phyloP scores from a whole-genome alignment of 768 basidiomycete species.

The Hypholoma fasciculare region DNA sequence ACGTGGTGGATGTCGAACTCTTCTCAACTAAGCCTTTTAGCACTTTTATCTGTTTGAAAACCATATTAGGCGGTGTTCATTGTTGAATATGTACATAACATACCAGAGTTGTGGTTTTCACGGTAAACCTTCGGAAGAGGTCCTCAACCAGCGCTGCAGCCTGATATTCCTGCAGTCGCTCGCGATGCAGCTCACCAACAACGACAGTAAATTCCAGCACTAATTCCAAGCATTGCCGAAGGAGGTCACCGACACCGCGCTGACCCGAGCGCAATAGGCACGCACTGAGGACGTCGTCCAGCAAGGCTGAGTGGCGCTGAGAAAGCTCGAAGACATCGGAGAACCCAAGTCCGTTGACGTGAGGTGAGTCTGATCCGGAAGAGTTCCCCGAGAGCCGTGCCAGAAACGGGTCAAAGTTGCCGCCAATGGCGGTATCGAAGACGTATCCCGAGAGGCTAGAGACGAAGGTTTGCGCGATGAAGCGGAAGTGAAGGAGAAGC shows the following conservation, averaged over 20 bases:
- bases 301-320: constrained; percentile 60
- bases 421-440: constrained; percentile 79
- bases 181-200: constrained; percentile 57
- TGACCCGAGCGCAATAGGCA: constrained; percentile 75
- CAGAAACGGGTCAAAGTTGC: constrained; percentile 74
- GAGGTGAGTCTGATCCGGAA: neutral
- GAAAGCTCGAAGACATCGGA: constrained; percentile 77
- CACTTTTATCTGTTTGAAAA: constrained; percentile 45
- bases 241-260: constrained; percentile 59
- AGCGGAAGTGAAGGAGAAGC: constrained; percentile 68
- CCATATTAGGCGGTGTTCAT: constrained; percentile 5
- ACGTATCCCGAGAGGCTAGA: constrained; percentile 68
- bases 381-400: constrained; percentile 26
- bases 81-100: constrained; percentile 22
- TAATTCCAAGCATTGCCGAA: constrained; percentile 62
- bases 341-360: constrained; percentile 30
- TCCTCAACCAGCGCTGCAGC: constrained; percentile 59
- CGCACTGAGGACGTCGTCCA: constrained; percentile 77
- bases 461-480: constrained; percentile 72
- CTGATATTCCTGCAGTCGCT: constrained; percentile 59
- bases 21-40: constrained; percentile 61
- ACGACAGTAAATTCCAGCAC: constrained; percentile 69
- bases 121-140: constrained; percentile 51
- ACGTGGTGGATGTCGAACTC: constrained; percentile 25
- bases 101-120: constrained; percentile 60